Evolutionary conservation across 1,139 yeast species (phyloP).

Genomic region (Ogataea hybrid): DNA sequence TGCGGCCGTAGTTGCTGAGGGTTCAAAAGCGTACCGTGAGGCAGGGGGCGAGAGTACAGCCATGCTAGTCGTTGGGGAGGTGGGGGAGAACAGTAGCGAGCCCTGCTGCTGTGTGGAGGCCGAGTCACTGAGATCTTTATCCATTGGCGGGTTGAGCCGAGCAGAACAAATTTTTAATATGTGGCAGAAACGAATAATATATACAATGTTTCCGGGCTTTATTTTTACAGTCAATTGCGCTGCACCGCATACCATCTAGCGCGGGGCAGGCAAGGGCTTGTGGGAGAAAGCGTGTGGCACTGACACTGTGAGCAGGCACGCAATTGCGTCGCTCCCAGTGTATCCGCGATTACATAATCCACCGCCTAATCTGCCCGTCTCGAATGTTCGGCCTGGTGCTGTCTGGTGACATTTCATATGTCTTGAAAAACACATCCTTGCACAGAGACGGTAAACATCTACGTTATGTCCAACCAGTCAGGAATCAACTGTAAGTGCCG

Average conservation of each 20-base stretch:
- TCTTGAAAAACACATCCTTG: too few relatives aligned
- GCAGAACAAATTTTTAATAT: constrained; percentile 8
- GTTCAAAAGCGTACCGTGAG: constrained; percentile 39
- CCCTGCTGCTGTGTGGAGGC: constrained; percentile 16
- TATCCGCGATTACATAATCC: too few relatives aligned
- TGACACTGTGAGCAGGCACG: too few relatives aligned
- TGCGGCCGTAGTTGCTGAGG: constrained; percentile 21
- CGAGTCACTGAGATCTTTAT: constrained; percentile 16
- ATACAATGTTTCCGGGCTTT: background rate
- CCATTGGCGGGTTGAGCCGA: constrained; percentile 9
- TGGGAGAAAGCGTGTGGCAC: too few relatives aligned
- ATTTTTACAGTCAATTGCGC: too few relatives aligned
- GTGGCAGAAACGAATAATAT: constrained; percentile 8
- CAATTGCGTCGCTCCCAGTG: too few relatives aligned
- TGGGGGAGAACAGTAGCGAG: constrained; percentile 19
- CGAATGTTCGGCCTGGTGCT: background rate
- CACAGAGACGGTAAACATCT: constrained; percentile 8
- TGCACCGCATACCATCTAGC: too few relatives aligned
- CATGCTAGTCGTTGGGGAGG: constrained; percentile 26
- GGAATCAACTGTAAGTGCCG: constrained; percentile 57
- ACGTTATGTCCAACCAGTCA: constrained; percentile 63
- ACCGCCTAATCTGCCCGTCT: background rate
- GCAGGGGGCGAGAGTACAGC: constrained; percentile 38
- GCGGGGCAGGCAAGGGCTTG: too few relatives aligned
- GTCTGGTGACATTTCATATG: background rate